These are phyloP conservation scores for Pseudogymnoascus destructans DNA, from an alignment of 2,329 filamentous ascomycete species.

Conservation along the genomic window DNA sequence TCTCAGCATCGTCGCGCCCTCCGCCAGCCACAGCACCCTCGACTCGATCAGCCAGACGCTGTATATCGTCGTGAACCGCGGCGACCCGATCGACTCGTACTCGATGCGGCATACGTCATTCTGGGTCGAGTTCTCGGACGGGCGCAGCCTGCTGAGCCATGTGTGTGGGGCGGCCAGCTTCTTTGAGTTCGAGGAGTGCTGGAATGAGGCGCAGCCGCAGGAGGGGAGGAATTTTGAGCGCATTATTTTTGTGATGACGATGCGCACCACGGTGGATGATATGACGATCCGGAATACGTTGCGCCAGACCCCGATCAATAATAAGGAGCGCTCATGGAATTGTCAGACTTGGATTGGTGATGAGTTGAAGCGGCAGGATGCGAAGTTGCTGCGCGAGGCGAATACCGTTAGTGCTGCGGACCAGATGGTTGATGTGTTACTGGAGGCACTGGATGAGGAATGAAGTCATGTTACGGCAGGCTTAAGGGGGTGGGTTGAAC, in stretches of 20 bases:
- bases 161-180: constrained; percentile 6
- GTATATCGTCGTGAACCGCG: constrained; percentile 2
- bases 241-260: neutral
- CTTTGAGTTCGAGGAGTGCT: constrained; percentile 10
- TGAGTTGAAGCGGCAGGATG: neutral
- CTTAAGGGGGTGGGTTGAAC: neutral
- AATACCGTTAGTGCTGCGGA: neutral
- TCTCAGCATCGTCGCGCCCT: neutral
- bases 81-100: constrained; percentile 9
- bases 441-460: constrained; percentile 10
- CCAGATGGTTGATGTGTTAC: constrained; percentile 6
- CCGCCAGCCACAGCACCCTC: neutral
- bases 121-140: constrained; percentile 7
- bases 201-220: constrained; percentile 2
- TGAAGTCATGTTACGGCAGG: neutral
- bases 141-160: constrained; percentile 9
- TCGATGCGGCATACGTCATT: constrained; percentile 9
- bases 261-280: constrained; percentile 5
- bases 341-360: constrained; percentile 11
- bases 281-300: constrained; percentile 9
- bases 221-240: constrained; percentile 2
- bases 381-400: neutral
- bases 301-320: constrained; percentile 4
- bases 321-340: constrained; percentile 10
- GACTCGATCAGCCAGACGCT: constrained; percentile 4